Evolutionary conservation across 768 basidiomycete species (phyloP), one percentile per base, ranked within the genome.

Genomic region (Tephrocybe sp.): DNA sequence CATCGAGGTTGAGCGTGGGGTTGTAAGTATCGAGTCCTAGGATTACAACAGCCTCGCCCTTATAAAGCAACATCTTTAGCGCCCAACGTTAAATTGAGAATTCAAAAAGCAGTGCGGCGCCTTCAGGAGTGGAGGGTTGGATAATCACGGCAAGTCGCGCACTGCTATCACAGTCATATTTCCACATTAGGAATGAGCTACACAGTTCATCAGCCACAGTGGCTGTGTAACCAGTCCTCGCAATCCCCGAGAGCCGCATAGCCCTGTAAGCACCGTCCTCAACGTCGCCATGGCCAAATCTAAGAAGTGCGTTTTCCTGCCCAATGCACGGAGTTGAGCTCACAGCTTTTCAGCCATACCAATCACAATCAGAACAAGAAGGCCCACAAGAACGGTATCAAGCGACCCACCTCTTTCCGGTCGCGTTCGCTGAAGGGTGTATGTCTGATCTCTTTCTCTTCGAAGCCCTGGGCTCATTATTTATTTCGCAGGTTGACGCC

Each of bases 371-470:
- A 97, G 77, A 92, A 62, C 79, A 85, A 84, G 73, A 98, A 97
- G 84, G 93, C 96, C 58, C 96, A 98, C 79, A 83, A 89, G 58
- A 98, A 98, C 79, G 96, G 95, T 65, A 96, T 98, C 78, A 92
- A 89, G 77, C 83, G 79, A 69, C 87, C 92, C 45, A 73, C 77
- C 69, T 77, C 81, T 51, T 76, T 82, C 67, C 80, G 84, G 62
- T 82, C 88, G 60, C 80, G 86, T 59, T 94, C 90, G 30, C 62
- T 89, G 78, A 92, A 84, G 76, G 95, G 94, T 82, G 96, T 98
- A 80, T 55, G 92, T 87, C 5, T 45, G 32, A 36, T 45, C 48
- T n/a, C 47, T 50, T 49, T 35, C 27, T 48, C n/a, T 21, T 47
- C 48, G 16, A 18, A 31, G 18, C 16, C 15, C 41, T 46, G 16